Evolutionary conservation across 495 filamentous ascomycete genomes (phyloP).

Genomic region (Penicillium bialowiezense): DNA sequence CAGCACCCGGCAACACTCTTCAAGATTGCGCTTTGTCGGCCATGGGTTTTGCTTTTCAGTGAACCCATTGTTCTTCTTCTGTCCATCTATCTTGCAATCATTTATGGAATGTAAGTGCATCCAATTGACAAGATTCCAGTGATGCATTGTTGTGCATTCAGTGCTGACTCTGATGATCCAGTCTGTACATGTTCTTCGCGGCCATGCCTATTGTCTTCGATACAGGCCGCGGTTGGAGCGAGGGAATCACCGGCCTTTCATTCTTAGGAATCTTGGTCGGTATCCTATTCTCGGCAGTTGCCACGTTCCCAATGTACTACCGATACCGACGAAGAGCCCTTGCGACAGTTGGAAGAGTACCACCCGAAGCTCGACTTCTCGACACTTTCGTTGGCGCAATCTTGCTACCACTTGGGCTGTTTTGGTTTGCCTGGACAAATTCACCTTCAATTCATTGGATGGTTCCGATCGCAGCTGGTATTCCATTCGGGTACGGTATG

Average conservation of each 20-base stretch:
- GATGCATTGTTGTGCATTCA: too few relatives aligned
- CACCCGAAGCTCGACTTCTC: constrained; percentile 38
- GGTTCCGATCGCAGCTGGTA: constrained; percentile 55
- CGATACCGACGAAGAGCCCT: neutral
- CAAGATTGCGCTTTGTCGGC: constrained; percentile 29
- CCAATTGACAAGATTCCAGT: neutral
- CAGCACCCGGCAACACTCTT: constrained; percentile 25
- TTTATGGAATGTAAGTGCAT: constrained; percentile 41
- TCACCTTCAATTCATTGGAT: constrained; percentile 64
- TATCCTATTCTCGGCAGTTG: constrained; percentile 52
- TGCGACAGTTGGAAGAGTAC: neutral
- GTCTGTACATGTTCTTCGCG: constrained; percentile 66
- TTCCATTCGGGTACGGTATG: constrained; percentile 68
- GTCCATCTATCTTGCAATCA: constrained; percentile 59
- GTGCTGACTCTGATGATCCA: constrained; percentile 3
- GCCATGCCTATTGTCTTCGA: constrained; percentile 57
- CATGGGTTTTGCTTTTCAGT: constrained; percentile 23
- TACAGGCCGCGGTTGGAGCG: constrained; percentile 38
- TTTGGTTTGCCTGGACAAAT: constrained; percentile 66
- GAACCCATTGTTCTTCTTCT: constrained; percentile 50
- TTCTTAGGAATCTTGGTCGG: constrained; percentile 11
- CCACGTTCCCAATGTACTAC: neutral
- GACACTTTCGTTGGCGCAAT: constrained; percentile 37
- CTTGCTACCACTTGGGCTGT: constrained; percentile 47
- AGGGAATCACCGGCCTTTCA: constrained; percentile 3